Evolutionary conservation across 1,284 basidiomycete genomes (phyloP), one percentile per base, ranked within the genome.

Genomic region (Tilletia indica): DNA sequence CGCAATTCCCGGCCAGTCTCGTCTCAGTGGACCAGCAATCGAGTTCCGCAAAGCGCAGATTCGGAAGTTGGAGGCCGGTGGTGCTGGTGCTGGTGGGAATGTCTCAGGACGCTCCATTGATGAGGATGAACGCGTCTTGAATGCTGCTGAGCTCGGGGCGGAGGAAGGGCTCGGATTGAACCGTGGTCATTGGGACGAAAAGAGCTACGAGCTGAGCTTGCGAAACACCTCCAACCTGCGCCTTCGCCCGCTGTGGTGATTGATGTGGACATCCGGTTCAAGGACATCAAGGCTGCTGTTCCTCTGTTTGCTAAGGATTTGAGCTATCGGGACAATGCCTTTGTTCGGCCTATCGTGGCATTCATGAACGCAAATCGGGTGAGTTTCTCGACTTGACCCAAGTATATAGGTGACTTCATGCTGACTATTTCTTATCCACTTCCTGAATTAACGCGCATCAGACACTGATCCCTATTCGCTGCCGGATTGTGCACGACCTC

Each of bases 331-430:
- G 96, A 96, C 81, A 93, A 92, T 82, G 97, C 96, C n/a, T 87
- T 99, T 42, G 92, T 97, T 56, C 86, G 97, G 72, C 96, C 97
- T 3, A 98, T 99, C 75, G 97, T 99, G 4, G 95, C 94, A 0
- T 99, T 99, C 83, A 97, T 99, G 78, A 84, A 84, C 69, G 82
- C 82, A 61, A 81, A 84, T 74, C 76, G 77, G 67, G 73, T 74
- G n/a, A 49, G 66, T 51, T 3, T 67, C 9, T 19, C 12, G 25
- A 31, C 63, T 25, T 11, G 14, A 38, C 36, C 8, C 21, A 39
- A 14, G 21, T 34, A 31, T 19, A 12, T 36, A 8, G 31, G n/a
- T 19, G 36, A 61, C n/a, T n/a, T 11, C 16, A 8, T 19, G 2
- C 8, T 54, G 51, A 54, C 51, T 45, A 3, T 31, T n/a, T 2